phyloP scores from a whole-genome alignment of 2,329 filamentous ascomycete species.

The Chaetoscypha palmicola region DNA sequence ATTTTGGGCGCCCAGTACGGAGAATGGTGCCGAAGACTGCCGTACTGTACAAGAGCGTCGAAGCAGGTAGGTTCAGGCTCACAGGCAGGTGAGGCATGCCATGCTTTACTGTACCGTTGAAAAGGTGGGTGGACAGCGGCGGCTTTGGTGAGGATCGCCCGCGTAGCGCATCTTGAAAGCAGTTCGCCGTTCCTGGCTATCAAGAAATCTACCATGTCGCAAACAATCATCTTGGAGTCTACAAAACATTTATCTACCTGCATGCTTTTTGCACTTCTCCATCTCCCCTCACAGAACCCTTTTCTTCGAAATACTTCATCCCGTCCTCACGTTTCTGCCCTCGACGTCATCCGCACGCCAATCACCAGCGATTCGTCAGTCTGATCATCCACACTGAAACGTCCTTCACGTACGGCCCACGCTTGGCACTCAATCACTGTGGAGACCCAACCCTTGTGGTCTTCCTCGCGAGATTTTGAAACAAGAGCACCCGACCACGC shows the following conservation, averaged over 20 bases:
- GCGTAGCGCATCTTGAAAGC: too few relatives aligned
- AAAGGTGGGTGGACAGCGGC: too few relatives aligned
- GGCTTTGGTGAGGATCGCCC: too few relatives aligned
- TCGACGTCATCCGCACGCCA: background rate
- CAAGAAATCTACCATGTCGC: too few relatives aligned
- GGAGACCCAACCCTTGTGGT: background rate
- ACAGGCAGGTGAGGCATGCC: too few relatives aligned
- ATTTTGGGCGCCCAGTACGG: background rate
- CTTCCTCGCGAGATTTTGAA: background rate
- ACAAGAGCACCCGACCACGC: background rate
- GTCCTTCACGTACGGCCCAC: background rate
- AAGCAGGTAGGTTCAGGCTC: too few relatives aligned
- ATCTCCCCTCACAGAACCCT: background rate
- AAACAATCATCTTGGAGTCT: too few relatives aligned
- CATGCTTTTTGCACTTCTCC: too few relatives aligned
- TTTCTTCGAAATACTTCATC: background rate
- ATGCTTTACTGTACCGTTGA: too few relatives aligned
- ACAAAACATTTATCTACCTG: too few relatives aligned
- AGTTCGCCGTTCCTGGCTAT: too few relatives aligned
- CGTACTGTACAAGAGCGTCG: background rate
- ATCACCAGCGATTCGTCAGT: background rate
- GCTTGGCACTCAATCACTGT: background rate
- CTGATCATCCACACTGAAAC: background rate
- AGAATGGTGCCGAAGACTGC: background rate
- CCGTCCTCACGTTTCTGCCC: background rate